A percentile compares a stretch with the other conserved stretches of the same genome.
Evolutionary conservation across 73 alveolate species (phyloP).

Genomic region (Paramecium pentaurelia): DNA sequence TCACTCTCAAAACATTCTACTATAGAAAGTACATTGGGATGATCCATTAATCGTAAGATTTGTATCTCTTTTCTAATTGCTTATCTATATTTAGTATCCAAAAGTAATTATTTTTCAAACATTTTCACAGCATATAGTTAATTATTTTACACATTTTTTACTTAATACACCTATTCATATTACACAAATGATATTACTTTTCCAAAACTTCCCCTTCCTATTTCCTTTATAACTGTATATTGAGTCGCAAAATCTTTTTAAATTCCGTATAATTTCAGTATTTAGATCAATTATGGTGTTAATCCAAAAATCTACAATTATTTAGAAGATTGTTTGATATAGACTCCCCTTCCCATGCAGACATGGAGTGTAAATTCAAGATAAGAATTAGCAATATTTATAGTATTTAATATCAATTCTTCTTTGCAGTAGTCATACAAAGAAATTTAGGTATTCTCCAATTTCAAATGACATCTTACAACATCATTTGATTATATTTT

Average conservation of each 20-base stretch:
- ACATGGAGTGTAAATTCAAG: background rate
- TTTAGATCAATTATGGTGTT: background rate
- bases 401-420: background rate
- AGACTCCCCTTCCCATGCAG: background rate
- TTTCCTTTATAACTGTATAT: background rate
- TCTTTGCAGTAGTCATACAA: background rate
- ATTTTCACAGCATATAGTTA: background rate
- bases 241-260: background rate
- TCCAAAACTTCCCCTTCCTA: conserved; percentile 89
- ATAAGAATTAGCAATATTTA: background rate
- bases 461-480: background rate
- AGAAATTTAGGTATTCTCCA: background rate
- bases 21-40: background rate
- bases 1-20: conserved; percentile 64
- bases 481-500: background rate
- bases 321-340: background rate
- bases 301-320: background rate
- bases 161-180: conserved; percentile 58
- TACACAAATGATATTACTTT: conserved; percentile 51
- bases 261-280: background rate
- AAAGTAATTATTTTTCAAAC: background rate
- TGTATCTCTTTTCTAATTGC: background rate
- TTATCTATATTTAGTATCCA: background rate
- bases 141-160: conserved; percentile 65
- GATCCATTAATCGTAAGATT: background rate